phyloP scores from a whole-genome alignment of 148 eudicot genomes.

The Talinum fruticosum region DNA sequence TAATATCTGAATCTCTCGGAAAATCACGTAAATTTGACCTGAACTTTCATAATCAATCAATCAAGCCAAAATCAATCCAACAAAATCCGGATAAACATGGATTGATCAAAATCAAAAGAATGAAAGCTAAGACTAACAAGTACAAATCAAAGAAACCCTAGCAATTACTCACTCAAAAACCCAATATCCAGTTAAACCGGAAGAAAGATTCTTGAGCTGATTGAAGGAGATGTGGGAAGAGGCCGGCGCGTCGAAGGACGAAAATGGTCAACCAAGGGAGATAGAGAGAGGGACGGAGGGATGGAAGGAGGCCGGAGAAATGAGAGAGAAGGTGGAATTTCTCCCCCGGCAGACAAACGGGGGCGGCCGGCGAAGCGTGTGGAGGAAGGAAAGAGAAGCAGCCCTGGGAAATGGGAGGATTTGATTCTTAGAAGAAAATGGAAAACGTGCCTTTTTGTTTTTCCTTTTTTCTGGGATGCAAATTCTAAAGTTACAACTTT shows the following conservation, averaged over 20 bases:
- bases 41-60: neutral
- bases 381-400: slow-evolving; percentile 1
- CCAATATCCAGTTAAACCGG: neutral
- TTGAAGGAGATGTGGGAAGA: neutral
- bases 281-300: neutral
- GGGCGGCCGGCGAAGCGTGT: neutral
- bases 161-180: neutral
- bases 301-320: neutral
- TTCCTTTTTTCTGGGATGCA: neutral
- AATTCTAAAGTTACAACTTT: neutral
- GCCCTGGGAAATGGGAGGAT: neutral
- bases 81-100: neutral
- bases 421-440: neutral
- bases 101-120: neutral
- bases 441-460: neutral
- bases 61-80: neutral
- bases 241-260: neutral
- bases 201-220: neutral
- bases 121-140: neutral
- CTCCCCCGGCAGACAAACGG: neutral
- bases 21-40: neutral
- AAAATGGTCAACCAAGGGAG: neutral
- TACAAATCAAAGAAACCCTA: neutral
- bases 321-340: neutral
- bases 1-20: neutral